phyloP scores from a whole-genome alignment of 2,329 filamentous ascomycete genomes.

The Boeremia exigua region DNA sequence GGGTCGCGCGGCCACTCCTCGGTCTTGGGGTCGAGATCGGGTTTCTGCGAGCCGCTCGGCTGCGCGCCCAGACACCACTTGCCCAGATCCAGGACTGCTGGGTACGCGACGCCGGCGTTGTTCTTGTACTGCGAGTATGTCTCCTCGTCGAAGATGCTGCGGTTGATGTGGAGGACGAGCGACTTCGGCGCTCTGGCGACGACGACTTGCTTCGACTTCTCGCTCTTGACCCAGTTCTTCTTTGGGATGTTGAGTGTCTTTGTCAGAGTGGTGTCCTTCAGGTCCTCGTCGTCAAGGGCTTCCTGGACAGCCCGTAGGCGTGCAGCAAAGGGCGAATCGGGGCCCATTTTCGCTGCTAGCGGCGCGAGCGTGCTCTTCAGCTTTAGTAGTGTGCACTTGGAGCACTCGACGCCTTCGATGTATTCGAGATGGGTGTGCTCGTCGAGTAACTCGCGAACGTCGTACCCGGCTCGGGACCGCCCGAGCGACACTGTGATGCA shows the following conservation, averaged over 20 bases:
- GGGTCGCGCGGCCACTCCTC: constrained; percentile 77
- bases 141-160: constrained; percentile 85
- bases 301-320: constrained; percentile 71
- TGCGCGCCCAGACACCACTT: constrained; percentile 81
- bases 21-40: constrained; percentile 38
- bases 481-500: constrained; percentile 87
- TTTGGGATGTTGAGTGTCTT: constrained; percentile 57
- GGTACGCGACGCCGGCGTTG: constrained; percentile 77
- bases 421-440: constrained; percentile 83
- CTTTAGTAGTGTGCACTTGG: constrained; percentile 81
- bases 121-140: constrained; percentile 87
- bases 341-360: constrained; percentile 27
- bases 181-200: constrained; percentile 82
- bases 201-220: constrained; percentile 88
- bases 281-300: constrained; percentile 80
- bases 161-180: constrained; percentile 85
- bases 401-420: constrained; percentile 89
- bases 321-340: constrained; percentile 53
- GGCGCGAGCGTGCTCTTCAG: constrained; percentile 51
- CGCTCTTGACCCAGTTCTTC: constrained; percentile 74
- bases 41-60: constrained; percentile 32
- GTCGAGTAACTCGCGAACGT: constrained; percentile 79
- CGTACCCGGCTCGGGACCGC: constrained; percentile 63
- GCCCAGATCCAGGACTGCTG: constrained; percentile 73
- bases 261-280: constrained; percentile 60